phyloP scores from a whole-genome alignment of 1,284 basidiomycete genomes.

The Ceratobasidium sp. region DNA sequence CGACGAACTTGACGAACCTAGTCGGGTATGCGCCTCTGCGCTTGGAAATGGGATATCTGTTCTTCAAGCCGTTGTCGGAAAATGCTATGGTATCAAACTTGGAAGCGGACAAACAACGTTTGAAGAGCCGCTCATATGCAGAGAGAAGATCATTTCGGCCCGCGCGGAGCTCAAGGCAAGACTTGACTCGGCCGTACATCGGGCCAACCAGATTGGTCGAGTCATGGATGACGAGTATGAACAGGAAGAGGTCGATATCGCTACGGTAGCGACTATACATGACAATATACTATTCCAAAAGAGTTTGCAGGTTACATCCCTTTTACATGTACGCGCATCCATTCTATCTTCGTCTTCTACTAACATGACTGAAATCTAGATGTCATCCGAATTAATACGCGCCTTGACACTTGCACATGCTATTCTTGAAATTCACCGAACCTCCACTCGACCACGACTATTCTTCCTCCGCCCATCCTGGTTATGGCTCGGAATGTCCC shows the following conservation, averaged over 20 bases:
- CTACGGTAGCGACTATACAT: not conserved
- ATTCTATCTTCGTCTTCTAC: not conserved
- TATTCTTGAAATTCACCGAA: slow-evolving; percentile 51
- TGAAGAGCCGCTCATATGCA: not conserved
- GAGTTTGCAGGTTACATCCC: slow-evolving; percentile 19
- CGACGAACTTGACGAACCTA: slow-evolving; percentile 8
- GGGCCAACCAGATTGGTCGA: not conserved
- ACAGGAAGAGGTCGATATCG: not conserved
- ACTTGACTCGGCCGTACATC: slow-evolving; percentile 25
- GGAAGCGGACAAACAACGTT: not conserved
- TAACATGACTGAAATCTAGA: not conserved
- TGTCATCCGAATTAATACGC: slow-evolving; percentile 16
- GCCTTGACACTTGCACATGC: slow-evolving; percentile 46
- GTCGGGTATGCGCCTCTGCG: not conserved
- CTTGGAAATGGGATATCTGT: slow-evolving; percentile 19
- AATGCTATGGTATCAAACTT: slow-evolving; percentile 30
- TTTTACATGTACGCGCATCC: slow-evolving; percentile 33
- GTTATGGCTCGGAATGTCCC: slow-evolving; percentile 59
- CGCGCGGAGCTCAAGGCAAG: slow-evolving; percentile 5
- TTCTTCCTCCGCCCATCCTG: slow-evolving; percentile 57
- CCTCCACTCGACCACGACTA: slow-evolving; percentile 48
- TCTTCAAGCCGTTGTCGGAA: slow-evolving; percentile 21
- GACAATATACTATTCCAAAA: slow-evolving; percentile 23
- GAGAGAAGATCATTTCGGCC: not conserved
- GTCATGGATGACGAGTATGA: not conserved